Evolutionary conservation across 768 basidiomycete species (phyloP).

Genomic region (Cystofilobasidium capitatum): DNA sequence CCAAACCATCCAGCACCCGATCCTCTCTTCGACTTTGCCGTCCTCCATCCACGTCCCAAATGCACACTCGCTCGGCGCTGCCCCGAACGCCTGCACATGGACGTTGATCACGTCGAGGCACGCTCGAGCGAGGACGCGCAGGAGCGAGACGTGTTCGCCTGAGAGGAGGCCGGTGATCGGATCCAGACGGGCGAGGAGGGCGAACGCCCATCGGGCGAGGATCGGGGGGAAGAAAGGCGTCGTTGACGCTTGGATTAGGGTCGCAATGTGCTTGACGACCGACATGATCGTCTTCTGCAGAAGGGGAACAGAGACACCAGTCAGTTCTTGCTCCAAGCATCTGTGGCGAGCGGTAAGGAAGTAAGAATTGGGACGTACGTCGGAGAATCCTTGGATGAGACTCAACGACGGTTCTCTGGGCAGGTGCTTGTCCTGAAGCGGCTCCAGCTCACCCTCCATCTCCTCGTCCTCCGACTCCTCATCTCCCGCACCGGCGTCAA

Average conservation of each 20-base stretch:
- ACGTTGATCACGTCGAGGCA: background rate
- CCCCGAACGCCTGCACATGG: background rate
- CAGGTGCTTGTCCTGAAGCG: background rate
- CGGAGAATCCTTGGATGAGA: background rate
- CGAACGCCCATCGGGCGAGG: conserved; percentile 7
- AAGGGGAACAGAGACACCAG: background rate
- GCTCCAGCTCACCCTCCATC: background rate
- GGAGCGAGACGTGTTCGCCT: background rate
- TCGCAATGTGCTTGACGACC: background rate
- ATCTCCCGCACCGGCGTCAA: background rate
- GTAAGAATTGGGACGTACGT: background rate
- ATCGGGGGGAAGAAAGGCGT: background rate
- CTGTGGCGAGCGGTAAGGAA: background rate
- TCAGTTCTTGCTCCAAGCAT: background rate
- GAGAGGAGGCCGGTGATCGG: background rate
- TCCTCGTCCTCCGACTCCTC: background rate
- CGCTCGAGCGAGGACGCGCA: conserved; percentile 5
- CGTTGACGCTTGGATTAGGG: background rate
- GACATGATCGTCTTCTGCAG: background rate
- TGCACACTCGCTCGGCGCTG: background rate
- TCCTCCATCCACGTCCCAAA: background rate
- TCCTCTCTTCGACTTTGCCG: background rate
- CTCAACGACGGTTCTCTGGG: background rate
- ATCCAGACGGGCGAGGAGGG: conserved; percentile 6
- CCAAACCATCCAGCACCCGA: conserved; percentile 8